phyloP scores from a whole-genome alignment of 352 stramenopile species.

The Globisporangium nodosum region DNA sequence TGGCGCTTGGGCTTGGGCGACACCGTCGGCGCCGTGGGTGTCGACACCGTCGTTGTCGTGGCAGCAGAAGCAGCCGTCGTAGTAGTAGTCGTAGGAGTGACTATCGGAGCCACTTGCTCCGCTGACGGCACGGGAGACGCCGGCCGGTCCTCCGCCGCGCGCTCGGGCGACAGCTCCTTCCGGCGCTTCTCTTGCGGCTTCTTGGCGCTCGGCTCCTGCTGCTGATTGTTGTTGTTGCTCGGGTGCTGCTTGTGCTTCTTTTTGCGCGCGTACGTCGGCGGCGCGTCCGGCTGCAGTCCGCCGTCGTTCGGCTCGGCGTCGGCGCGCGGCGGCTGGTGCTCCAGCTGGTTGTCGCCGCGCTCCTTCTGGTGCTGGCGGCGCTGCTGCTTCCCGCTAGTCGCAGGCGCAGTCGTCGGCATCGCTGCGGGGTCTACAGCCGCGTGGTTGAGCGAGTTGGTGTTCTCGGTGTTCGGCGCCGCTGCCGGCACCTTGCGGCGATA shows the following conservation, averaged over 20 bases:
- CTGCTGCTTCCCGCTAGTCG: constrained; percentile 1
- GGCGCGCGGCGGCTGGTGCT: constrained; percentile 1
- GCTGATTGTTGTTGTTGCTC: not conserved
- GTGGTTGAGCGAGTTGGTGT: constrained; percentile 10
- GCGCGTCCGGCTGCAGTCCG: constrained; percentile 2
- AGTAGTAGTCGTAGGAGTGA: not conserved
- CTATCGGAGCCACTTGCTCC: not conserved
- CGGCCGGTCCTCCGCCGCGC: not conserved
- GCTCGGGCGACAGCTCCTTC: constrained; percentile 1
- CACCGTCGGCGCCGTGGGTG: not conserved
- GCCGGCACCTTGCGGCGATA: constrained; percentile 47
- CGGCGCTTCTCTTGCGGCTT: not conserved
- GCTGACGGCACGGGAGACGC: not conserved
- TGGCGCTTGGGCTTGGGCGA: constrained; percentile 9
- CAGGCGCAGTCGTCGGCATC: not conserved
- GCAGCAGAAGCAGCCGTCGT: too few species aligned
- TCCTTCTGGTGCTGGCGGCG: constrained; percentile 7
- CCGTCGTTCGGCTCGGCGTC: too few species aligned
- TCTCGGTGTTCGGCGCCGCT: constrained; percentile 15
- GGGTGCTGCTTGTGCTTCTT: constrained; percentile 17
- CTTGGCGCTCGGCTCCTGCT: not conserved
- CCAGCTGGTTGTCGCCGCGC: constrained; percentile 7
- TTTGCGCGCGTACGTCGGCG: constrained; percentile 10
- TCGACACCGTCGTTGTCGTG: not conserved
- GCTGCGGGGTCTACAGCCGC: not conserved